These are phyloP conservation scores for Pseudocercospora ulei DNA, from an alignment of 2,329 filamentous ascomycete genomes.

Conservation along the genomic window DNA sequence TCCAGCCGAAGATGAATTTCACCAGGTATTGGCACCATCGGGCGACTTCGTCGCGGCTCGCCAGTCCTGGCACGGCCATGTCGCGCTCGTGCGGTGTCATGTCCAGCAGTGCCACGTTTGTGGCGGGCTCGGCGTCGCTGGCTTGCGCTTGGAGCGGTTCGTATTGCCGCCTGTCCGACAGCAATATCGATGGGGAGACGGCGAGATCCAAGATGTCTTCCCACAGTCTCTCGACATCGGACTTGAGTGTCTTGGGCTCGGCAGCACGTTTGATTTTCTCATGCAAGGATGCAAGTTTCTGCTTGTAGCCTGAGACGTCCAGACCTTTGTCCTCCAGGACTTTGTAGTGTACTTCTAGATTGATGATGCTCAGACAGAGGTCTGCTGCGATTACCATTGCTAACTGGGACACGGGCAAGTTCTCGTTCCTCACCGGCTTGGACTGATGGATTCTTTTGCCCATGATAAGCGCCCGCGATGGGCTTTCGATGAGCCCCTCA, in stretches of 20 bases:
- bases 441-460: background rate
- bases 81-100: conserved; percentile 48
- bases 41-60: conserved; percentile 20
- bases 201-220: conserved; percentile 8
- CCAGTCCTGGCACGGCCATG: conserved; percentile 30
- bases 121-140: conserved; percentile 57
- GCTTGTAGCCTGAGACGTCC: conserved; percentile 10
- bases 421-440: too few species aligned
- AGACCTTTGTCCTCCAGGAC: conserved; percentile 21
- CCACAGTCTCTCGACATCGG: conserved; percentile 12
- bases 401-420: background rate
- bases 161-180: conserved; percentile 60
- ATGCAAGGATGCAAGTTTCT: conserved; percentile 8
- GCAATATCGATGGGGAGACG: conserved; percentile 34
- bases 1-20: conserved; percentile 36
- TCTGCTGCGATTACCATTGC: conserved; percentile 16
- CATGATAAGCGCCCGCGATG: background rate
- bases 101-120: conserved; percentile 53
- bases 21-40: conserved; percentile 41
- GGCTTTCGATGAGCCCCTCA: background rate
- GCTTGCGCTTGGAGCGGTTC: conserved; percentile 55
- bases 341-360: conserved; percentile 28
- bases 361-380: conserved; percentile 21
- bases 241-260: background rate
- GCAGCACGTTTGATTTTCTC: background rate